Conservation (phyloP, 495 filamentous ascomycete species). For the Penicillium atrosanguineum region DNA sequence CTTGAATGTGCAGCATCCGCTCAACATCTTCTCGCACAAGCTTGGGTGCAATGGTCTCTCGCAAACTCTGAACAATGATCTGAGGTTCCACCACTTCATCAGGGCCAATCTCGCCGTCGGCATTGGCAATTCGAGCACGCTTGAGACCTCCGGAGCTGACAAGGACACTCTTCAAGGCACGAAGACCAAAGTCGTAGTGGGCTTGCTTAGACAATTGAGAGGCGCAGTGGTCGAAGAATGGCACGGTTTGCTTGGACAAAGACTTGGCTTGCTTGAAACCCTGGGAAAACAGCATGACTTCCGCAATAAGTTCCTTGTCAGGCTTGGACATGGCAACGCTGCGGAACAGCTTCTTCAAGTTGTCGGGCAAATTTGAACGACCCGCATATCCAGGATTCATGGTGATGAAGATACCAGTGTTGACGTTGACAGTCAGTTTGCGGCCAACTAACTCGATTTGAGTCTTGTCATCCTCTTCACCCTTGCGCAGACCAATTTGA, state of each 20-base stretch:
- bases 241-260: conserved; percentile 89
- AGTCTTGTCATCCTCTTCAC: conserved; percentile 69
- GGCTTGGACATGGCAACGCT: conserved; percentile 99
- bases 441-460: conserved; percentile 93
- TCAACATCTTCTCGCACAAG: conserved; percentile 87
- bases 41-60: conserved; percentile 97
- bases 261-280: conserved; percentile 94
- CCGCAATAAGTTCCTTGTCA: conserved; percentile 97
- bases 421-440: conserved; percentile 78
- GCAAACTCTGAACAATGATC: conserved; percentile 96
- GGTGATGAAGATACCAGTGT: conserved; percentile 98
- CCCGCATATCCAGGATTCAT: conserved; percentile 99
- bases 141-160: conserved; percentile 96
- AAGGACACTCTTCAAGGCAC: conserved; percentile 96
- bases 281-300: conserved; percentile 99
- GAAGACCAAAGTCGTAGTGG: conserved; percentile 97
- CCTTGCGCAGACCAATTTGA: conserved; percentile 85
- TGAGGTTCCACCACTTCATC: conserved; percentile 88
- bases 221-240: conserved; percentile 92
- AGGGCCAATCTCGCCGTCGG: conserved; percentile 55
- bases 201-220: conserved; percentile 85
- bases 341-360: conserved; percentile 97
- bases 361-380: conserved; percentile 95
- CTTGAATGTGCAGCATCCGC: conserved; percentile 81
- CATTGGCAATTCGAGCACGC: conserved; percentile 67